These are phyloP conservation scores for Oryza longistaminata DNA, from an alignment of 176 grass and related monocot genomes.

Conservation along the genomic window DNA sequence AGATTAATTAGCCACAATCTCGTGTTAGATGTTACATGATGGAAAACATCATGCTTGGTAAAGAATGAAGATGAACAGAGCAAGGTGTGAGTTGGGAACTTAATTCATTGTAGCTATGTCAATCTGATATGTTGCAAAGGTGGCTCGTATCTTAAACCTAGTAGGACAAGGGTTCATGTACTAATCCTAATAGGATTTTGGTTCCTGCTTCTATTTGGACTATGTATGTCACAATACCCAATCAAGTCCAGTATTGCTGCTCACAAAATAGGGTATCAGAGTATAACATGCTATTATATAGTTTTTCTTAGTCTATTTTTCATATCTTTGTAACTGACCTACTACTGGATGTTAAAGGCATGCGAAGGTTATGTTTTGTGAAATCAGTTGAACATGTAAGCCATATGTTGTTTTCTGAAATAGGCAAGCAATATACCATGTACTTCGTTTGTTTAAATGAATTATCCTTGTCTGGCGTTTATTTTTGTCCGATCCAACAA, in stretches of 20 bases:
- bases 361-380: neutral
- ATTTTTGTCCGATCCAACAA: neutral
- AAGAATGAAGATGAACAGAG: neutral
- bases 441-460: neutral
- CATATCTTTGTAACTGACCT: constrained; percentile 18
- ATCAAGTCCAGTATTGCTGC: neutral
- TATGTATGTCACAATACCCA: neutral
- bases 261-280: neutral
- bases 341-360: neutral
- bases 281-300: neutral
- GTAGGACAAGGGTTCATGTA: neutral
- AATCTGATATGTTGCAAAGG: neutral
- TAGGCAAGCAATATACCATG: neutral
- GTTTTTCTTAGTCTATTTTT: neutral
- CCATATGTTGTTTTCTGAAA: neutral
- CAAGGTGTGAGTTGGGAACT: neutral
- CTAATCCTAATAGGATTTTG: neutral
- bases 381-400: constrained; percentile 12
- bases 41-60: neutral
- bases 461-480: neutral
- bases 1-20: neutral
- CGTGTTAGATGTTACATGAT: constrained; percentile 4
- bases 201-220: neutral
- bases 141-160: neutral
- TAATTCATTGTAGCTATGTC: neutral